Evolutionary conservation across 2,329 filamentous ascomycete species (phyloP), one percentile per base, ranked within the genome.

Genomic region (Fusarium tjaetaba): DNA sequence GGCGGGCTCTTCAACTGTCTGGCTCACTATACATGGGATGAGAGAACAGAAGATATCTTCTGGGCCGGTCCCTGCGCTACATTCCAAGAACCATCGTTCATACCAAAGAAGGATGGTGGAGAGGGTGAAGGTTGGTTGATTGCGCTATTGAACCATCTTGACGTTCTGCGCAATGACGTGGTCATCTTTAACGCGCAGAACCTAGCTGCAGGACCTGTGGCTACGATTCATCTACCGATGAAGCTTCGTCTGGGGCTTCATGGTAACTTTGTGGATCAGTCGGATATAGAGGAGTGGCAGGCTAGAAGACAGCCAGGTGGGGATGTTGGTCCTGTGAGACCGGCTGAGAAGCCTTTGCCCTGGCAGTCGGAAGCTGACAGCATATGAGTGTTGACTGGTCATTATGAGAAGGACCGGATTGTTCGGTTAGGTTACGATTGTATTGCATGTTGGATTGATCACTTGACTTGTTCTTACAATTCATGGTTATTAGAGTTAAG

Each of bases 231-330:
- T 39, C 18, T 70, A 0, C 67, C 67, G 0, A 61, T 70, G 7
- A 61, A 67, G 16, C 59, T 70, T 2, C 28, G 65, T 0, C 61
- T 69, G 13, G 67, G 67, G 22, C 67, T 70, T 22, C 67, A 70
- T 14, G 65, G 67, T 0, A 70, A 70, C 28, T 72, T 69, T 43
- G 65, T 70, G 26, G 53, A 65, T 24, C 39, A 64, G 11, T 4
- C 14, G 20, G 67, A 70, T 7, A 69, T 70, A 39, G 67, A 69
- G 14, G 59, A 70, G n/a, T 70, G 53, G 53, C 53, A 57, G 30
- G 2, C 0, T 0, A 57, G 39, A 16, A 4, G 53, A 7, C 18
- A 57, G 7, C 39, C 30, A 22, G n/a, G 39, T 26, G 53, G 53
- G 15, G 39, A 46, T 34, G 53, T 34, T 34, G 53, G 53, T 9